These are phyloP conservation scores for Sicyos edulis DNA, from an alignment of 306 rosid species.

Conservation along the genomic window DNA sequence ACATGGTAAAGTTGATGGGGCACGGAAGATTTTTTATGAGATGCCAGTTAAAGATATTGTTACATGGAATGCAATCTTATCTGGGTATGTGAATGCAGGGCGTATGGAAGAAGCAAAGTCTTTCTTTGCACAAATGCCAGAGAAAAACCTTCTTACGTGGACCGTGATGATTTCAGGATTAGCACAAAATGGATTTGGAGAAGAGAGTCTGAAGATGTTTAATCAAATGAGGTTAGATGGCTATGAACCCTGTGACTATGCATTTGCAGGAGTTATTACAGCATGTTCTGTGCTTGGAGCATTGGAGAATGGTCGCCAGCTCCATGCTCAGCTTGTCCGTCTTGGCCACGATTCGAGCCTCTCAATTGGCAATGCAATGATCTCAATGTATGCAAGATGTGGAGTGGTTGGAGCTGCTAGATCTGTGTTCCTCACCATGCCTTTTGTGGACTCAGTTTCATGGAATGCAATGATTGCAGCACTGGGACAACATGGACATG, in stretches of 20 bases:
- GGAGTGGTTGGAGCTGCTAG: constrained; percentile 25
- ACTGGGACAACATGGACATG: constrained; percentile 25
- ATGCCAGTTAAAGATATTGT: constrained; percentile 19
- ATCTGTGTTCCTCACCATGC: constrained; percentile 22
- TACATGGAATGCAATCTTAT: constrained; percentile 23
- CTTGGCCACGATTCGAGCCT: constrained; percentile 24
- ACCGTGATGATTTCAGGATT: constrained; percentile 21
- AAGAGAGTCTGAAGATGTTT: constrained; percentile 18
- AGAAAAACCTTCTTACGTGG: constrained; percentile 19
- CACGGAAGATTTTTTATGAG: constrained; percentile 13
- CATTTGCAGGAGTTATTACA: constrained; percentile 25
- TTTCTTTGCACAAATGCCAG: constrained; percentile 18
- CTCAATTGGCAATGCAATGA: constrained; percentile 26
- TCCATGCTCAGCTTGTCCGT: constrained; percentile 24
- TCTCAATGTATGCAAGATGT: constrained; percentile 26
- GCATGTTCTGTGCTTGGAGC: constrained; percentile 28
- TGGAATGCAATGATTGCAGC: constrained; percentile 30
- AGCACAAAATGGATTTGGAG: constrained; percentile 25
- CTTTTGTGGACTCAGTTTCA: constrained; percentile 24
- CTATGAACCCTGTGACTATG: constrained; percentile 25
- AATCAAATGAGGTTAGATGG: constrained; percentile 24
- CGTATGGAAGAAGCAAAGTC: constrained; percentile 18
- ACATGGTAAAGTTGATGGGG: constrained; percentile 16
- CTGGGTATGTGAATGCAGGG: constrained; percentile 22
- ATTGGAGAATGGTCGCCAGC: constrained; percentile 24